Evolutionary conservation across 2,329 filamentous ascomycete species (phyloP).

Genomic region (Fusarium sp.): DNA sequence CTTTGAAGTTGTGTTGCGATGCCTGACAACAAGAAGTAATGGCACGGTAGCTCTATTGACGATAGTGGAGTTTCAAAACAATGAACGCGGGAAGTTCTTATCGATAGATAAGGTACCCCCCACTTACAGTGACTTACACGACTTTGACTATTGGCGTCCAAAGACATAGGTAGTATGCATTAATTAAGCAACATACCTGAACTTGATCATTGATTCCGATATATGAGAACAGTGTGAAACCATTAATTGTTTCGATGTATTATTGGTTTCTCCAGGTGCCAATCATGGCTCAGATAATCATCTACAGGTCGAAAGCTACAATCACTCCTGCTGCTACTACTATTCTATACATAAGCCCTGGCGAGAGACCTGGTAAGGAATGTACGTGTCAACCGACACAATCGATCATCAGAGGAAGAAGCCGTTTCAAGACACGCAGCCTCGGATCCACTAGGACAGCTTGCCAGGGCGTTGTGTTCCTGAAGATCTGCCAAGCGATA

Average conservation of each 20-base stretch:
- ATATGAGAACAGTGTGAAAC: neutral
- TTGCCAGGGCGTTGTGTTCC: neutral
- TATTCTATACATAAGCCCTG: neutral
- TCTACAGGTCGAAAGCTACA: neutral
- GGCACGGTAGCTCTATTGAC: constrained; percentile 20
- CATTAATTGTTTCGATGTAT: neutral
- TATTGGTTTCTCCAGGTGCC: too few relatives aligned
- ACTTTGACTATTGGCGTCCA: neutral
- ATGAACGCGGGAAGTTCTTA: constrained; percentile 27
- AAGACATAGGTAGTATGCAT: neutral
- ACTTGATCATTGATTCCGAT: neutral
- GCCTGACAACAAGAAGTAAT: neutral
- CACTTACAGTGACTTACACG: constrained; percentile 13
- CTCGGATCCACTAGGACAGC: neutral
- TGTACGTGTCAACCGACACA: neutral
- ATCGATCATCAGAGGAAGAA: neutral
- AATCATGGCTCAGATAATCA: too few relatives aligned
- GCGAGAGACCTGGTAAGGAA: neutral
- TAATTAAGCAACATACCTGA: neutral
- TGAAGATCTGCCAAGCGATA: constrained; percentile 11
- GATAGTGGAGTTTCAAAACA: constrained; percentile 37
- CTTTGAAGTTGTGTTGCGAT: neutral
- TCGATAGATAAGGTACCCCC: constrained; percentile 27
- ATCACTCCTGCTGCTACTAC: neutral
- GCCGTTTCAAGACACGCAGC: neutral